These are phyloP conservation scores for Populus davidiana DNA, from an alignment of 345 rosid species.

Conservation along the genomic window DNA sequence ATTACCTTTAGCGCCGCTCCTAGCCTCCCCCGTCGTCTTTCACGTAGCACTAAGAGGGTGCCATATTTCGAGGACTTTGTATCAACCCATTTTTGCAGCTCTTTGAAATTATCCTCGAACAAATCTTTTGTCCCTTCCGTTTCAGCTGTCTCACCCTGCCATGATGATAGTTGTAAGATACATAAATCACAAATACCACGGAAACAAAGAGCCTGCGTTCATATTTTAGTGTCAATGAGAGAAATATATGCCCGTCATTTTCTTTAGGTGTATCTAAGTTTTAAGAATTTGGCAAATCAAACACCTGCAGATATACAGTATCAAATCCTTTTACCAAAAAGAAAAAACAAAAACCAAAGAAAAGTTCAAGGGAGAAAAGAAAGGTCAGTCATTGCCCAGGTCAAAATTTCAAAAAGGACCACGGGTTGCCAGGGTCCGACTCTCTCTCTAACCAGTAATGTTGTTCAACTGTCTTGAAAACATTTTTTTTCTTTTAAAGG, in stretches of 20 bases:
- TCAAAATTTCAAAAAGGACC: neutral
- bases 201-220: neutral
- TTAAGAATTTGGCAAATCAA: constrained; percentile 2
- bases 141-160: constrained; percentile 47
- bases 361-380: neutral
- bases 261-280: constrained; percentile 1
- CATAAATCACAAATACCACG: neutral
- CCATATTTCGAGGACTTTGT: constrained; percentile 75
- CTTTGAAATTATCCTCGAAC: constrained; percentile 75
- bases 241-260: neutral
- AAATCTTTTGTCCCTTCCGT: constrained; percentile 41
- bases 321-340: constrained; percentile 12
- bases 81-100: constrained; percentile 83
- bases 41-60: constrained; percentile 65
- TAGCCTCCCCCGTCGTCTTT: constrained; percentile 60
- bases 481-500: neutral
- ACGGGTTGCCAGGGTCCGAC: neutral
- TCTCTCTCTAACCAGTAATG: neutral
- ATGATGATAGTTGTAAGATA: constrained; percentile 11
- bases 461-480: neutral
- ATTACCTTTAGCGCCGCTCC: constrained; percentile 90
- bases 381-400: neutral
- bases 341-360: neutral
- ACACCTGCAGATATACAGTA: constrained; percentile 8
- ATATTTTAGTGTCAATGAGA: neutral